These are phyloP conservation scores for Fusarium hostae DNA, from an alignment of 2,329 filamentous ascomycete genomes.

Conservation along the genomic window DNA sequence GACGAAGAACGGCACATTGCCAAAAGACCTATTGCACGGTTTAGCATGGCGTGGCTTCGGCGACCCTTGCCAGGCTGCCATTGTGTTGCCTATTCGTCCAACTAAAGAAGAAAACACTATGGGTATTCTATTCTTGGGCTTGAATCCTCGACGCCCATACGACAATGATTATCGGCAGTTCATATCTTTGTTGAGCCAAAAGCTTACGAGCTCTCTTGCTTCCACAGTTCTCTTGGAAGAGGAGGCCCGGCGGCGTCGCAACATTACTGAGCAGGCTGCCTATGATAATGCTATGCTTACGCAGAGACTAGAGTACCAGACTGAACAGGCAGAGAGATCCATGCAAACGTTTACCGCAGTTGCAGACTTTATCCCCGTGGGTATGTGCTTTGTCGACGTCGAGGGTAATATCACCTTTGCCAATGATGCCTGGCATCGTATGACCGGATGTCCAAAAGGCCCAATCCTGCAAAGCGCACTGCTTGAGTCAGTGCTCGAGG, in stretches of 20 bases:
- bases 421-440: conserved; percentile 73
- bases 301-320: conserved; percentile 69
- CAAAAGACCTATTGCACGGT: conserved; percentile 66
- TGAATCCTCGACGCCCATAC: conserved; percentile 77
- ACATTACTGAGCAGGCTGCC: conserved; percentile 67
- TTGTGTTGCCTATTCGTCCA: conserved; percentile 75
- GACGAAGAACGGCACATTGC: conserved; percentile 64
- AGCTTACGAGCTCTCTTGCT: conserved; percentile 73
- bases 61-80: conserved; percentile 71
- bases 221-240: conserved; percentile 78
- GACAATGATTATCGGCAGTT: conserved; percentile 79
- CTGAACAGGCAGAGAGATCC: conserved; percentile 61
- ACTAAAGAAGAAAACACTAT: conserved; percentile 73
- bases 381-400: conserved; percentile 76
- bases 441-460: conserved; percentile 58
- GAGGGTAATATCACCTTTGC: conserved; percentile 75
- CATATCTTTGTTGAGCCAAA: conserved; percentile 65
- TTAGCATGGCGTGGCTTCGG: conserved; percentile 72
- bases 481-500: conserved; percentile 58
- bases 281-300: conserved; percentile 74
- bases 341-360: conserved; percentile 76
- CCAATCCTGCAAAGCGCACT: conserved; percentile 51
- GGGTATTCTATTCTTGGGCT: conserved; percentile 74
- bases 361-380: conserved; percentile 78
- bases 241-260: conserved; percentile 68